Evolutionary conservation across 768 basidiomycete species (phyloP).

Genomic region (Psilocybe azurescens): DNA sequence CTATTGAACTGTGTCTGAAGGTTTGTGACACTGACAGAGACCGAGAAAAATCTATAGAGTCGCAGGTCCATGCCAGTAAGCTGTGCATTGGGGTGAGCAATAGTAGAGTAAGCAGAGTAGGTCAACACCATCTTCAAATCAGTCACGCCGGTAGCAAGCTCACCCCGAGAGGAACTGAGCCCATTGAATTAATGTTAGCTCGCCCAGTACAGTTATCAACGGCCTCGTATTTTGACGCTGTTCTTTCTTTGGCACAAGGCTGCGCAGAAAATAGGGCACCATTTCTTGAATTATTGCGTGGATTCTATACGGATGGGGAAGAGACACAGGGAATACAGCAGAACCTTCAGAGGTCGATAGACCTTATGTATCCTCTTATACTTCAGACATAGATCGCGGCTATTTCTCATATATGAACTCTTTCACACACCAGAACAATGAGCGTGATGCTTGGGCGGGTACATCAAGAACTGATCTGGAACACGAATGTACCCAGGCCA

Average conservation of each 20-base stretch:
- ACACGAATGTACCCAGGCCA: no score
- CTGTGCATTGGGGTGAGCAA: slow-evolving; percentile 41
- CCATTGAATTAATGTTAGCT: slow-evolving; percentile 58
- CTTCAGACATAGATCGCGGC: no score
- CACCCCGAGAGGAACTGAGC: slow-evolving; percentile 66
- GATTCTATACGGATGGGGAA: no score
- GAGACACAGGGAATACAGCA: no score
- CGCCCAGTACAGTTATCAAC: slow-evolving; percentile 45
- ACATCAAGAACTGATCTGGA: no score
- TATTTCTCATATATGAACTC: no score
- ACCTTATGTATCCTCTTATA: no score
- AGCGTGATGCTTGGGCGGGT: no score
- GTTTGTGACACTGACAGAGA: slow-evolving; percentile 58
- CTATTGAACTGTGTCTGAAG: slow-evolving; percentile 55
- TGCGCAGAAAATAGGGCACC: slow-evolving; percentile 33
- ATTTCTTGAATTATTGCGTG: neutral
- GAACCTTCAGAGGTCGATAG: no score
- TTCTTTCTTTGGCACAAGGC: slow-evolving; percentile 55
- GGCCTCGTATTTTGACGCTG: slow-evolving; percentile 38
- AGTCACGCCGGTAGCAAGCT: slow-evolving; percentile 31
- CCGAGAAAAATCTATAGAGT: slow-evolving; percentile 90
- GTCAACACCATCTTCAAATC: no score
- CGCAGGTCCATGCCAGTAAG: slow-evolving; percentile 88
- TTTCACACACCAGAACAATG: no score
- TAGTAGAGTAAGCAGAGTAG: no score